These are phyloP conservation scores for Aspergillus carbonarius DNA, from an alignment of 2,329 filamentous ascomycete genomes.

Conservation along the genomic window DNA sequence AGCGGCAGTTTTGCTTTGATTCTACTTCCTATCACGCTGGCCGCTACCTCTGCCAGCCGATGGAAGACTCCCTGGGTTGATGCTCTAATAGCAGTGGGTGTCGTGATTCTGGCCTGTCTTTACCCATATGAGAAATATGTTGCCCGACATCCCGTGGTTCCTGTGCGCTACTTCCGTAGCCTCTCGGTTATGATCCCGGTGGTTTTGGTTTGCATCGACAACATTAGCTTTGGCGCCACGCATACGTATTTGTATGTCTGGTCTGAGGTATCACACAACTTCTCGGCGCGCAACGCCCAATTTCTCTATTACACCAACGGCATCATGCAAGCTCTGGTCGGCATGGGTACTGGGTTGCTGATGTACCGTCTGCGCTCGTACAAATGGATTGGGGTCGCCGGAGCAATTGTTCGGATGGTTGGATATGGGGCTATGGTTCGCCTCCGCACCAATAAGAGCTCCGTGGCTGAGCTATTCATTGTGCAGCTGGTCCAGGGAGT, in stretches of 20 bases:
- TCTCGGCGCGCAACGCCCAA: constrained; percentile 43
- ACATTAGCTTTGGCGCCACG: constrained; percentile 45
- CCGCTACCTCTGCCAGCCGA: constrained; percentile 39
- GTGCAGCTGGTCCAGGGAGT: constrained; percentile 52
- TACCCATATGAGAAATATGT: constrained; percentile 50
- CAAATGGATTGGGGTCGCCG: constrained; percentile 49
- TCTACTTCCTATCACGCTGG: constrained; percentile 51
- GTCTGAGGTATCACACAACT: constrained; percentile 46
- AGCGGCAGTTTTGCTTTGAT: constrained; percentile 50
- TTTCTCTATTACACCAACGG: constrained; percentile 44
- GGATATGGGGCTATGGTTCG: constrained; percentile 55
- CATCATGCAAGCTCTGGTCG: constrained; percentile 46
- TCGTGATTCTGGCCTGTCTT: constrained; percentile 42
- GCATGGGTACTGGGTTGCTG: constrained; percentile 41
- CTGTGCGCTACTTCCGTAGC: constrained; percentile 47
- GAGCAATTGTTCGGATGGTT: constrained; percentile 44
- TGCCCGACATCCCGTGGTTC: constrained; percentile 48
- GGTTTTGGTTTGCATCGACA: constrained; percentile 44
- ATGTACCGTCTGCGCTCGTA: constrained; percentile 47
- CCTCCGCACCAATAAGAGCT: constrained; percentile 46
- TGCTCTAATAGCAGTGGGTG: constrained; percentile 47
- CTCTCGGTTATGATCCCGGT: constrained; percentile 45
- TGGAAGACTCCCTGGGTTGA: constrained; percentile 51
- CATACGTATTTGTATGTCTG: constrained; percentile 53
- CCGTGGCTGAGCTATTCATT: constrained; percentile 47